Evolutionary conservation across 768 basidiomycete genomes (phyloP), one percentile per base, ranked within the genome.

Genomic region (Fomitopsis pulvina): DNA sequence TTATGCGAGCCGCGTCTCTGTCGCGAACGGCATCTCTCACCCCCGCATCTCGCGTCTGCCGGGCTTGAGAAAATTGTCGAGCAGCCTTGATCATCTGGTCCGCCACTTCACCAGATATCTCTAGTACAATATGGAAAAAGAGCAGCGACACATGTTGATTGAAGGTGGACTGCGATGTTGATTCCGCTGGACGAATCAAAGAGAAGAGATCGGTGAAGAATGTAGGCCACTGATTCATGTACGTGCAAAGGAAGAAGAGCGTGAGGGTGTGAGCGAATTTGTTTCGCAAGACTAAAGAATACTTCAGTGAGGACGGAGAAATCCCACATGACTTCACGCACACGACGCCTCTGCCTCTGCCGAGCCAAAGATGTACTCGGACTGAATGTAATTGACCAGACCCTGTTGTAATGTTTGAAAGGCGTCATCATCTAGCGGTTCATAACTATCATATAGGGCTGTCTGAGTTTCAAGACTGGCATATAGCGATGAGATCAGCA

Each of bases 71-170:
- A 63, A 79, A 92, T 38, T 80, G 65, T 45, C 94, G 76, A 12
- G 93, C 94, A 44, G 88, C 78, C 68, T 95, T 92, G 60, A 98
- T 81, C 54, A 92, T 81, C 60, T 91, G 87, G 70, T 99, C 96
- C 44, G 92, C 92, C n/a, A 98, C 88, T 67, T 99, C 96, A 11
- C 89, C 88, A 0, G 93, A 94, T 47, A 98, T 94, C 66, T 99
- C 96, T 52, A 88, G 81, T 39, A 99, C 75, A 57, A 97, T 75
- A 60, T 89, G 92, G 65, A 98, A 89, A 65, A 96, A 83, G 51
- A 99, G 78, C 25, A 93, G 76, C 20, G 87, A 87, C 27, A 95
- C 79, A 60, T 94, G 88, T 39, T 80, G 80, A 64, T 94, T 95
- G 69, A 86, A 82, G 22, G 78, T 72, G 34, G 78, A 70, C 55